Conservation (phyloP, 768 basidiomycete species). For the Lanmaoa rubissima region DNA sequence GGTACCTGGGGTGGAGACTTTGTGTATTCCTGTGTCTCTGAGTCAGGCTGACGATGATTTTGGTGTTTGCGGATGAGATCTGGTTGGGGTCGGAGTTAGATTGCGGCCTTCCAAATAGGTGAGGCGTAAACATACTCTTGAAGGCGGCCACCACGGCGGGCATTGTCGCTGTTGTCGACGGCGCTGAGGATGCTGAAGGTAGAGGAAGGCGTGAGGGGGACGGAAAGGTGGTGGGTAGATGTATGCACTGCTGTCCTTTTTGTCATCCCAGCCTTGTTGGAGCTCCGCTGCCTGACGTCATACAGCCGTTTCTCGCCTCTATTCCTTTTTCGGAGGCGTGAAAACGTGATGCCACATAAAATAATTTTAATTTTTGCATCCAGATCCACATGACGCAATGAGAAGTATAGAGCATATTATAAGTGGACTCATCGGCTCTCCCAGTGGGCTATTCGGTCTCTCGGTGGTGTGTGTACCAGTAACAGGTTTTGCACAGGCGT, state of each 20-base stretch:
- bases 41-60: conserved; percentile 48
- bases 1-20: conserved; percentile 17
- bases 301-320: conserved; percentile 5
- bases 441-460: conserved; percentile 40
- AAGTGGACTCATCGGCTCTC: conserved; percentile 20
- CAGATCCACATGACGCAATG: neutral
- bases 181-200: neutral
- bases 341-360: neutral
- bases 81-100: conserved; percentile 33
- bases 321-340: conserved; percentile 10
- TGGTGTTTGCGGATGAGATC: conserved; percentile 80
- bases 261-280: conserved; percentile 28
- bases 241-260: conserved; percentile 29
- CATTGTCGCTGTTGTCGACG: conserved; percentile 39
- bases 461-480: conserved; percentile 63
- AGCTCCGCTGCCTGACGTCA: conserved; percentile 38
- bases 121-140: conserved; percentile 59
- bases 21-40: conserved; percentile 28
- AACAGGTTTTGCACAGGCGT: conserved; percentile 78
- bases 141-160: conserved; percentile 82
- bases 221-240: conserved; percentile 3
- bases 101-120: conserved; percentile 5
- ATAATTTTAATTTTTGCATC: neutral
- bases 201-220: neutral
- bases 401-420: too few species aligned